Evolutionary conservation across 192 early-diverging fungal species (phyloP).

Genomic region (Rhizophlyctis rosea): DNA sequence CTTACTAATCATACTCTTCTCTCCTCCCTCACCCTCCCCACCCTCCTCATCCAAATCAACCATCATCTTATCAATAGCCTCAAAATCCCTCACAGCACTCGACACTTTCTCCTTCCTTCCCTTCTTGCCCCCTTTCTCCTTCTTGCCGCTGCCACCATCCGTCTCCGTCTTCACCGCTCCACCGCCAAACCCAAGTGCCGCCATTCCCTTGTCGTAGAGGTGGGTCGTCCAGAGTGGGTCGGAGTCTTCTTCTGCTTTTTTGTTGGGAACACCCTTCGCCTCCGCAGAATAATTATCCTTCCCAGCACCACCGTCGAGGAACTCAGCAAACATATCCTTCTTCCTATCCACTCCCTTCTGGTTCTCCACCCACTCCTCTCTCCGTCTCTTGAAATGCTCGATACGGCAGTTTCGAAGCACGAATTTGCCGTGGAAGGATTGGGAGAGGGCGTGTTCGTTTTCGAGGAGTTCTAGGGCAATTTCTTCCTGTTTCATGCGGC

Average conservation of each 20-base stretch:
- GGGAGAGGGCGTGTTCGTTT: constrained; percentile 49
- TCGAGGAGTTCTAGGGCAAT: constrained; percentile 70
- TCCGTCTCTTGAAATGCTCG: constrained; percentile 68
- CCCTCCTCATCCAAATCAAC: constrained; percentile 24
- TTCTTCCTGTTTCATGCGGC: constrained; percentile 54
- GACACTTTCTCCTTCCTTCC: constrained; percentile 6
- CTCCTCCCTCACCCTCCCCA: constrained; percentile 7
- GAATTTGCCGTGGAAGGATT: constrained; percentile 68
- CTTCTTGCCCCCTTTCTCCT: too few relatives aligned
- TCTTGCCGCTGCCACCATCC: constrained; percentile 39
- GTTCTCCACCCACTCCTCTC: constrained; percentile 75
- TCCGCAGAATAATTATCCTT: constrained; percentile 22
- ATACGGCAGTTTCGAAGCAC: constrained; percentile 76
- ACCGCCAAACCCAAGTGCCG: constrained; percentile 53
- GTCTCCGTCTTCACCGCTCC: constrained; percentile 50
- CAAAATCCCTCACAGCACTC: constrained; percentile 25
- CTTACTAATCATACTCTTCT: constrained; percentile 6
- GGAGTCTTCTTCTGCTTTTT: constrained; percentile 9
- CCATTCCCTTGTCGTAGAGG: constrained; percentile 46
- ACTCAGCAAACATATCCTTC: constrained; percentile 76
- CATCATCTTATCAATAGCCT: constrained; percentile 31
- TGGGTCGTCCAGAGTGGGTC: constrained; percentile 33
- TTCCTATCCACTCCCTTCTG: constrained; percentile 71
- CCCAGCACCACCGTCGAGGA: constrained; percentile 41
- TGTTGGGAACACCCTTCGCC: constrained; percentile 14